Evolutionary conservation across 306 rosid genomes (phyloP), one percentile per base, ranked within the genome.

Genomic region (Castanopsis chinensis): DNA sequence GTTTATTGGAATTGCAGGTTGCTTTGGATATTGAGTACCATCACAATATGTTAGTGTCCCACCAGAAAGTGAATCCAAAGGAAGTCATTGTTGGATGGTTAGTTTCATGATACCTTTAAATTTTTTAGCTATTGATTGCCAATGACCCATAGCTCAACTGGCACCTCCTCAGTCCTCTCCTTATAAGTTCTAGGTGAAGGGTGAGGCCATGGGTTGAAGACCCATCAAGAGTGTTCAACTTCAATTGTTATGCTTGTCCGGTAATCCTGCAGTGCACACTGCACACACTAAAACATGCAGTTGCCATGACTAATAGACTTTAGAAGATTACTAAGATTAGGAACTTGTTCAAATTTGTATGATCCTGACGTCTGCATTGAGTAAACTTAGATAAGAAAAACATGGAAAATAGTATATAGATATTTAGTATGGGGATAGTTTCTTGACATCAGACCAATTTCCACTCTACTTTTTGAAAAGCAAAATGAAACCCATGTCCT

Each of bases 61-160:
- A 91, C 81, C 96, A 91, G 77, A 96, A 93, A 83, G 99, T 96
- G 83, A 96, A 93, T 69, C 99, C 98, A 6, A 96, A 93, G 85
- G 99, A 96, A 85, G 87, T 87, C 79, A 96, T 96, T 37, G 97
- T 93, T 81, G 98, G 99, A 78, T 96, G 99, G 99, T 93, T 91
- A 81, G 72, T 69, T 23, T 56, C 57, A 18, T 43, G 69, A 14
- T 69, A 3, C 27, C 69, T 74, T 58, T 69, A 11, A 25, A 25
- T 6, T 71, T 5, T 67, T 67, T 19, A 32, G 71, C 1, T 18
- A 4, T 67, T 33, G 3, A 12, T 33, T 37, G 45, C 0, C 0
- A 37, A 37, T 37, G 45, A 7, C 11, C 45, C 8, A 2, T 37
- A 7, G 45, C 45, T 37, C 45, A 37, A 37, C 2, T 37, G 9